Base-by-base conservation (phyloP, 2,329 filamentous ascomycete species). In the Setomelanomma holmii region DNA sequence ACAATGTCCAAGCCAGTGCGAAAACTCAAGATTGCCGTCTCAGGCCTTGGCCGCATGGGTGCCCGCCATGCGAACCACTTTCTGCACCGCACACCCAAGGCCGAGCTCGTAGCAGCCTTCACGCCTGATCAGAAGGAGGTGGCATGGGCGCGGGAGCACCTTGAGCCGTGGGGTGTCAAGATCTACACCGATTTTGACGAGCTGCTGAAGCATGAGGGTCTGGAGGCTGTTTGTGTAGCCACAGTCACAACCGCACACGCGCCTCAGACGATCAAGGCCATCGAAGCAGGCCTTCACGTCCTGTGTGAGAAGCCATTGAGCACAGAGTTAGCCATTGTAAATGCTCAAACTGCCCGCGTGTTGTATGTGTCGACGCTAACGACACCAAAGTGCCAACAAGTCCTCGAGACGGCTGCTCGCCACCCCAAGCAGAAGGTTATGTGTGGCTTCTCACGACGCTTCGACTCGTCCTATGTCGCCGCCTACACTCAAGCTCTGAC, bases 391-490 rank as follows among this genome's bases (percentile, higher is more conserved):
- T 85, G 82, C 44, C 81, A 86, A 76, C 75, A 79, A 17, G 85
- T 89, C 35, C 77, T 88, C 54, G 79, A 83, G 41, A 83, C 83
- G 6, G 83, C 84, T 21, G 72, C 75, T 51, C 76, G 77, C 54
- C 80, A 82, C 45, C 85, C 85, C 1, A 68, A 86, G 45, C 78
- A 86, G 17, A 89, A 88, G 70, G 84, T 89, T 49, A 83, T 89
- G 78, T 86, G 84, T 61, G 86, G 85, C 5, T 87, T 87, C 77
- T 86, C 83, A 4, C 82, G 85, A 23, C 83, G 85, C 49, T 89
- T 89, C 76, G 87, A 89, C 62, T 76, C 79, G 39, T 86, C 83
- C 35, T 89, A 89, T 76, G 79, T 84, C 49, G 80, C 86, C 44
- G 87, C 86, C 17, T 79, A 78, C 65, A 61, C 73, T 17, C 81